Base-by-base conservation (phyloP, 768 basidiomycete genomes). In the Panaeolus papilionaceus region DNA sequence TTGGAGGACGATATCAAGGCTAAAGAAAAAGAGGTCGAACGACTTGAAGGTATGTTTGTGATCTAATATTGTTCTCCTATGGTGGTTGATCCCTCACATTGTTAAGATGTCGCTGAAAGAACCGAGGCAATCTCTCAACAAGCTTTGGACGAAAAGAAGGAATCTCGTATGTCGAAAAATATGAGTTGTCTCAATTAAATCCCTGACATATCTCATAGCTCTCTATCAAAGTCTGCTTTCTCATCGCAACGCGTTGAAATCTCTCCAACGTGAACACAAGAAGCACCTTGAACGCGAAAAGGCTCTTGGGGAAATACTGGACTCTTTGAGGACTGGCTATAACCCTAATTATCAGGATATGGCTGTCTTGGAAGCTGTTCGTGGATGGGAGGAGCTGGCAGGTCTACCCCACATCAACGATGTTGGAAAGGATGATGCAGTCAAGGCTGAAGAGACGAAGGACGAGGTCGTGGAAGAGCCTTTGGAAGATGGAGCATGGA, bases 331-430 rank as follows among this genome's bases (percentile, higher is more conserved):
- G 23, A 86, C 88, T 10, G 90, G 92, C 4, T 98, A 98, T 81
- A 99, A 99, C 77, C 97, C 97, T 16, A 99, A 99, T 77, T 98
- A 98, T 79, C 96, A 98, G 76, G 97, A 99, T 75, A 99, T 99
- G 97, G 96, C 95, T 2, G 97, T 99, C 61, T 87, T 98, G 37
- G 96, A 97, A 71, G 96, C 97, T 18, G 96, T 98, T 16, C 89
- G 95, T 61, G 96, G 96, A 14, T 99, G 94, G 90, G 93, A 95
- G 75, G 89, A 85, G 49, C 83, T 89, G 8, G 89, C 91, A 12
- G 85, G 86, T 1, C 78, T 92, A 20, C 89, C 89, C 1, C 91
- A 91, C 66, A 90, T 92, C 74, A 89, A 90, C 69, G 90, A 92
- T 61, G 84, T 86, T 8, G 85, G 82, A 33, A 88, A 89, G 72